A percentile compares a stretch with the other conserved stretches of the same genome.
Conservation (phyloP, 106 monocot genomes). For the Phalaenopsis equestris region DNA sequence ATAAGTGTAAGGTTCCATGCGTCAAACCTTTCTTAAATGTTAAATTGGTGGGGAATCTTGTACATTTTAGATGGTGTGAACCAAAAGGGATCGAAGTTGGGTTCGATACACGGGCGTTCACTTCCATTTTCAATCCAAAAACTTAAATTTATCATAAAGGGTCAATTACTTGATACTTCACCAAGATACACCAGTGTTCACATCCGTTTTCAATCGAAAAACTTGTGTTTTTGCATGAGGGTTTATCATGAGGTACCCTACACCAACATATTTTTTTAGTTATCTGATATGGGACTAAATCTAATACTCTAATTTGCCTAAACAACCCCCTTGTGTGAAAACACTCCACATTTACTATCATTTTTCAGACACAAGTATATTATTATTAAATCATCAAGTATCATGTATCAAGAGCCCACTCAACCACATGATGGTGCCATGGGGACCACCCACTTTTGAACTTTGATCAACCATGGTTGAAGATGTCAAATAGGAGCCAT, state of each 20-base stretch:
- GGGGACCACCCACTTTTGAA: not conserved
- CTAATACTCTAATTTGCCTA: not conserved
- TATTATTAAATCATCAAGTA: too few species aligned
- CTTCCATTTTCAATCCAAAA: not conserved
- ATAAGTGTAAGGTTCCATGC: not conserved
- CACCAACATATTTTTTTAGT: not conserved
- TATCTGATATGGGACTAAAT: not conserved
- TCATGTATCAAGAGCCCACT: not conserved
- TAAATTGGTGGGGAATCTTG: not conserved
- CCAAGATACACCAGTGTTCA: too few species aligned
- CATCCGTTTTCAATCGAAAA: not conserved
- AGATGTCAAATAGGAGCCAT: not conserved
- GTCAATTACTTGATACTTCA: too few species aligned
- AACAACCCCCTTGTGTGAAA: not conserved
- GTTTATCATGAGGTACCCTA: not conserved
- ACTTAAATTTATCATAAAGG: not conserved
- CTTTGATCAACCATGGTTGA: not conserved
- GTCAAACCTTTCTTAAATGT: not conserved
- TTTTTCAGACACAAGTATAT: not conserved
- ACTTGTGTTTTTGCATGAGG: not conserved
- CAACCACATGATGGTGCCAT: not conserved
- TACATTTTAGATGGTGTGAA: too few species aligned
- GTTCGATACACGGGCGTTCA: too few species aligned
- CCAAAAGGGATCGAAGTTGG: too few species aligned
- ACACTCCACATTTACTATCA: not conserved